Conservation (phyloP, 2,329 filamentous ascomycete genomes). For the Rhinocladiella similis region DNA sequence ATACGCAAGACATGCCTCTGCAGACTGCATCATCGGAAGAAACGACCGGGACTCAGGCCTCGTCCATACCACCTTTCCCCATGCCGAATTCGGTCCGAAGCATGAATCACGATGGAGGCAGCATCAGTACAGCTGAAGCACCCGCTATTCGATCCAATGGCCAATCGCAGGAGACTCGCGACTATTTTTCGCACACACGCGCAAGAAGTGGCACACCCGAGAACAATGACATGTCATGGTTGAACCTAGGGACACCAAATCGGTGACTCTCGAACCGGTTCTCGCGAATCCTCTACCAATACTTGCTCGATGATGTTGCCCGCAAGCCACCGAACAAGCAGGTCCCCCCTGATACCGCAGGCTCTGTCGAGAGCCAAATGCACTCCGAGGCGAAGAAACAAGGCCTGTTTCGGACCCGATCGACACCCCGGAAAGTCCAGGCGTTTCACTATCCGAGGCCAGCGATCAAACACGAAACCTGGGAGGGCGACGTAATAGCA, state of each 20-base stretch:
- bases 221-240: conserved; percentile 31
- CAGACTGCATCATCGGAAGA: conserved; percentile 17
- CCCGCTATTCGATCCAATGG: background rate
- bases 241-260: conserved; percentile 27
- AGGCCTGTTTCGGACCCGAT: conserved; percentile 22
- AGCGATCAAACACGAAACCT: conserved; percentile 5
- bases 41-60: conserved; percentile 15
- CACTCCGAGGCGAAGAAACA: conserved; percentile 10
- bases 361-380: conserved; percentile 21
- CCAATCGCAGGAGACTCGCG: conserved; percentile 1
- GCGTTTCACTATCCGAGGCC: conserved; percentile 20
- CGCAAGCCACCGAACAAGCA: conserved; percentile 21
- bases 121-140: background rate
- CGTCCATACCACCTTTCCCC: conserved; percentile 29
- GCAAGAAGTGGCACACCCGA: conserved; percentile 8
- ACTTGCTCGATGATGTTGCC: conserved; percentile 29
- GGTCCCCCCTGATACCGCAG: conserved; percentile 4
- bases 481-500: conserved; percentile 11
- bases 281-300: conserved; percentile 29
- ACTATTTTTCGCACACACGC: conserved; percentile 22
- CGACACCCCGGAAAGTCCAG: conserved; percentile 14
- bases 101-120: conserved; percentile 2
- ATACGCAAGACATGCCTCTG: conserved; percentile 37
- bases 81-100: conserved; percentile 25
- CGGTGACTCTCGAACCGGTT: conserved; percentile 26